Conservation (phyloP, 2,329 filamentous ascomycete genomes). For the Juglanconis sp. region DNA sequence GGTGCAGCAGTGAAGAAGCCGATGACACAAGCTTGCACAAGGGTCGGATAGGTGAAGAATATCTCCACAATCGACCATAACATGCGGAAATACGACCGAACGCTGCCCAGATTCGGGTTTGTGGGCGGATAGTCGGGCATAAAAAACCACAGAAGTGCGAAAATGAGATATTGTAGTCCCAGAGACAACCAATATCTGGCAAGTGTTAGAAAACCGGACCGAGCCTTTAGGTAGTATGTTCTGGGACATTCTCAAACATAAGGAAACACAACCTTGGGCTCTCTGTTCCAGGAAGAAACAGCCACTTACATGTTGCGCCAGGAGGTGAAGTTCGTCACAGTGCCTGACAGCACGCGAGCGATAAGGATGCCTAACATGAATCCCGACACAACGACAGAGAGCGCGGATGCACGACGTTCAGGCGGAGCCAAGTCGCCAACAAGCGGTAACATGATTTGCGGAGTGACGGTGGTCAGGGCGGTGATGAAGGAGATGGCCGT, state of each 20-base stretch:
- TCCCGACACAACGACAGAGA: conserved; percentile 70
- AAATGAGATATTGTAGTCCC: conserved; percentile 64
- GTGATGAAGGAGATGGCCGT: conserved; percentile 66
- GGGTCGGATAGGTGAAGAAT: conserved; percentile 58
- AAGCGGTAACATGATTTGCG: conserved; percentile 71
- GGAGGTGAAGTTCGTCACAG: conserved; percentile 65
- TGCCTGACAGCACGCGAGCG: conserved; percentile 68
- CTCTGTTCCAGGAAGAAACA: background rate
- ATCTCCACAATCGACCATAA: conserved; percentile 62
- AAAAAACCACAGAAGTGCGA: conserved; percentile 61
- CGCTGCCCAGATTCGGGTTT: conserved; percentile 52
- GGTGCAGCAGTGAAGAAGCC: conserved; percentile 52
- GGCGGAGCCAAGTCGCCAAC: conserved; percentile 71
- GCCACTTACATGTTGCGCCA: conserved; percentile 63
- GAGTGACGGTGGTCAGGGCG: conserved; percentile 71
- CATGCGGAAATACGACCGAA: conserved; percentile 56
- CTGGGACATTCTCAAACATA: background rate
- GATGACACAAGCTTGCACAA: conserved; percentile 66
- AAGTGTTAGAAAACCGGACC: background rate
- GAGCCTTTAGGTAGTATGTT: background rate
- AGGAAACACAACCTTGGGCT: background rate
- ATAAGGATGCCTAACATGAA: conserved; percentile 69
- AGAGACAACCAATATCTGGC: conserved; percentile 62
- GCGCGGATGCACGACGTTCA: conserved; percentile 61
- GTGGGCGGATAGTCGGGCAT: conserved; percentile 76